A percentile compares a stretch with the other conserved stretches of the same genome.
These are phyloP conservation scores for Fraxinus sp. DNA, from an alignment of 305 asterid species.

Conservation along the genomic window DNA sequence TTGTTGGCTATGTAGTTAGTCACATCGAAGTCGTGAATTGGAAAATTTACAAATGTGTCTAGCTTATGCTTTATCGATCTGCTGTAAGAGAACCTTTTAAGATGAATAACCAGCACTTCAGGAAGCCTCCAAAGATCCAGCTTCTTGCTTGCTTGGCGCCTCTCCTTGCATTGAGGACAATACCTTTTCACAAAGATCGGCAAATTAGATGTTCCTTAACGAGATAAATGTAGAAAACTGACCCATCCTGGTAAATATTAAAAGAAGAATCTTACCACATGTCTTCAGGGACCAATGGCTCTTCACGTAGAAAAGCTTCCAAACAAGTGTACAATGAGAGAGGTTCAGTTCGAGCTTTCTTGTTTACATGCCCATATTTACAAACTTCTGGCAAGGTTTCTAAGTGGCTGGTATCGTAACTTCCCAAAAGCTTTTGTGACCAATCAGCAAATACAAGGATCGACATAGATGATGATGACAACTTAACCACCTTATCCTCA, in stretches of 20 bases:
- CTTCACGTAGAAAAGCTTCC: constrained; percentile 96
- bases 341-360: constrained; percentile 96
- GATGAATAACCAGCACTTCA: constrained; percentile 92
- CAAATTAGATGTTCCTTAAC: constrained; percentile 15
- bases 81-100: constrained; percentile 92
- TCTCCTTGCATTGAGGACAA: constrained; percentile 97
- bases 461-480: constrained; percentile 82
- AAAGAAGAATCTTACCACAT: constrained; percentile 72
- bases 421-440: constrained; percentile 91
- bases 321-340: constrained; percentile 92
- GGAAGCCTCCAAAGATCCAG: constrained; percentile 99
- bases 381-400: constrained; percentile 88
- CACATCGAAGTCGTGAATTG: constrained; percentile 86
- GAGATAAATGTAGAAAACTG: constrained; percentile 1
- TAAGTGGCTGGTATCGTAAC: constrained; percentile 72
- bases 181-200: constrained; percentile 50
- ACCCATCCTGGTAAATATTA: too few relatives aligned
- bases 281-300: constrained; percentile 99
- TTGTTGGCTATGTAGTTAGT: constrained; percentile 90
- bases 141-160: constrained; percentile 97
- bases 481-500: constrained; percentile 81
- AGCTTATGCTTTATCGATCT: constrained; percentile 97
- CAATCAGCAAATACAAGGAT: constrained; percentile 93
- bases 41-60: constrained; percentile 92
- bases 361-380: constrained; percentile 67